phyloP scores from a whole-genome alignment of 306 rosid species.

The Spatholobus suberectus region DNA sequence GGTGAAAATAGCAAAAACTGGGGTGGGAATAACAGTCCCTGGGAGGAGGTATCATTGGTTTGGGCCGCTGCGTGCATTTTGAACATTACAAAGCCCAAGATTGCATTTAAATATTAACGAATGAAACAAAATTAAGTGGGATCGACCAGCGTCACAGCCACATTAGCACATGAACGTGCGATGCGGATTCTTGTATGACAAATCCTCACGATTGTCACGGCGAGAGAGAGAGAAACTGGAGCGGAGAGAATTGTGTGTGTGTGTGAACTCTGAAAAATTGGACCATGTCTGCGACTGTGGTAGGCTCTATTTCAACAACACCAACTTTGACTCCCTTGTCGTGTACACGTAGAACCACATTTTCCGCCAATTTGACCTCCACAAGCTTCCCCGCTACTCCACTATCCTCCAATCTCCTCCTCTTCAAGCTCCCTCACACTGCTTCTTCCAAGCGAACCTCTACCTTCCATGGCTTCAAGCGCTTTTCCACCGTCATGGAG shows the following conservation, averaged over 20 bases:
- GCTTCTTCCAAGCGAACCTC: slow-evolving; percentile 51
- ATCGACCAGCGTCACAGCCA: neutral
- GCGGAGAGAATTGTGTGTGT: neutral
- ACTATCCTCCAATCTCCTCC: slow-evolving; percentile 43
- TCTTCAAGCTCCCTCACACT: slow-evolving; percentile 50
- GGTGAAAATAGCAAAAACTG: no score
- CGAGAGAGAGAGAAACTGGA: neutral
- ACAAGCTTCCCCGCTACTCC: slow-evolving; percentile 41
- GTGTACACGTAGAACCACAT: slow-evolving; percentile 21
- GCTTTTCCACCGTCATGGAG: slow-evolving; percentile 78
- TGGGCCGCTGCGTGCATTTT: neutral
- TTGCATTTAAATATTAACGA: neutral
- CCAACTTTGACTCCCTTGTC: slow-evolving; percentile 31
- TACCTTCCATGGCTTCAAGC: slow-evolving; percentile 46
- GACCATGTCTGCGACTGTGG: slow-evolving; percentile 56
- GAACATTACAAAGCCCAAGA: neutral
- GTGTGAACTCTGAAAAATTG: neutral
- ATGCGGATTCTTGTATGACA: neutral
- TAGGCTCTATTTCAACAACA: slow-evolving; percentile 36
- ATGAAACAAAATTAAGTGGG: slow-evolving; percentile 11
- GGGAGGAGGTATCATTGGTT: neutral
- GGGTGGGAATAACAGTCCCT: no score
- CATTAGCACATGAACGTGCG: slow-evolving; percentile 14
- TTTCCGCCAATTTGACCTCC: slow-evolving; percentile 43
- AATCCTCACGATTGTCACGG: neutral